Percentiles rank a stretch among this genome's conserved stretches.
Evolutionary conservation across 2,329 filamentous ascomycete genomes (phyloP).

Genomic region (Emmonsia crescens): DNA sequence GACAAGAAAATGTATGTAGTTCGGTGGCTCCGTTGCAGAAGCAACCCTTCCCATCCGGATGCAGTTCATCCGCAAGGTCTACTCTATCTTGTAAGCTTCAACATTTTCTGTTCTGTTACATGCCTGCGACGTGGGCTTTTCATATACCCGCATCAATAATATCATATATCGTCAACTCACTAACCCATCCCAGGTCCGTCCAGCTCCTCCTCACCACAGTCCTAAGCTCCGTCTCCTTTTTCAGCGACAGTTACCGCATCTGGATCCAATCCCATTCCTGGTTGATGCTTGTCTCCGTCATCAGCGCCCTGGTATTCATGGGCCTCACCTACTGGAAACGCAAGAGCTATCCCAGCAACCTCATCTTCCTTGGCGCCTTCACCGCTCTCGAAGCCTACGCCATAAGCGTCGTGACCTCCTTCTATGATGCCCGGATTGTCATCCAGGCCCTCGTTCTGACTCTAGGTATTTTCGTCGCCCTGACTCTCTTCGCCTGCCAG

Average conservation of each 20-base stretch:
- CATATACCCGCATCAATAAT: neutral
- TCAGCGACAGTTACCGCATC: slow-evolving; percentile 61
- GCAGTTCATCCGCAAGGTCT: slow-evolving; percentile 95
- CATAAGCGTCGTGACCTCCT: slow-evolving; percentile 83
- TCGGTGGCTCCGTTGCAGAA: slow-evolving; percentile 85
- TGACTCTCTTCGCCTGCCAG: slow-evolving; percentile 83
- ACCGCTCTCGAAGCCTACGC: slow-evolving; percentile 88
- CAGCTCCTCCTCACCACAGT: slow-evolving; percentile 78
- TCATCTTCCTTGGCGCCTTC: slow-evolving; percentile 83
- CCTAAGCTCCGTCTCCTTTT: slow-evolving; percentile 77
- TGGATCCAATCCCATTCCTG: slow-evolving; percentile 82
- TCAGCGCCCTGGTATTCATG: slow-evolving; percentile 76
- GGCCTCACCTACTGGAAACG: slow-evolving; percentile 88
- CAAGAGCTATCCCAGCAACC: slow-evolving; percentile 88
- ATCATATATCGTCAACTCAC: neutral
- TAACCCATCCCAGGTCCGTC: slow-evolving; percentile 49
- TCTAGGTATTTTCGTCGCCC: slow-evolving; percentile 51
- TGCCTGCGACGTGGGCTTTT: neutral
- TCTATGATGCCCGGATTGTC: slow-evolving; percentile 74
- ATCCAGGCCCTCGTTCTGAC: slow-evolving; percentile 85
- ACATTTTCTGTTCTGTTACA: neutral
- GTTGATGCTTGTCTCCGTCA: slow-evolving; percentile 77
- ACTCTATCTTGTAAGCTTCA: slow-evolving; percentile 65
- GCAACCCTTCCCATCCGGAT: slow-evolving; percentile 92
- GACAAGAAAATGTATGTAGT: slow-evolving; percentile 43